These are phyloP conservation scores for Porcisia deanei DNA, from an alignment of 208 protist genomes.

Conservation along the genomic window DNA sequence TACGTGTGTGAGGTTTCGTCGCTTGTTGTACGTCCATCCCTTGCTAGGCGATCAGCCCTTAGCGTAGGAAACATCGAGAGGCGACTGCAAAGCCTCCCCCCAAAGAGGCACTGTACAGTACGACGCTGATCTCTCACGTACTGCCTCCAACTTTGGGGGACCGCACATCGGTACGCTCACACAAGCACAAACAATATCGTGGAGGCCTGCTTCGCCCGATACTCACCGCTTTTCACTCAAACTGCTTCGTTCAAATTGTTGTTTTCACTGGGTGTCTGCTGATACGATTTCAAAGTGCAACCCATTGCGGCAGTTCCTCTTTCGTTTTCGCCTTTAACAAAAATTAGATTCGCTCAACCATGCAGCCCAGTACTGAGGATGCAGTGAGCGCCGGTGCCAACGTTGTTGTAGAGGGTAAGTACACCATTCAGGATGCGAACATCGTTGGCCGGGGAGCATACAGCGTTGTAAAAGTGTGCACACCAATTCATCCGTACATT, in stretches of 20 bases:
- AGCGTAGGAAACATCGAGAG: background rate
- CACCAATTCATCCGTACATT: conserved; percentile 61
- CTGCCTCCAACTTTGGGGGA: background rate
- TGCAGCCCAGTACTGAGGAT: conserved; percentile 15
- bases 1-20: background rate
- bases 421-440: conserved; percentile 73
- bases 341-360: background rate
- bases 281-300: background rate
- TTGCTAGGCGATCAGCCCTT: background rate
- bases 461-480: conserved; percentile 89
- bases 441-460: conserved; percentile 87
- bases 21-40: background rate
- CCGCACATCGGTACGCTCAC: background rate
- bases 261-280: background rate
- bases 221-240: conserved; percentile 12
- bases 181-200: background rate
- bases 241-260: conserved; percentile 2
- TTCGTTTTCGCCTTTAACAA: conserved; percentile 1
- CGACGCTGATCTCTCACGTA: background rate
- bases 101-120: background rate
- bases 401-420: conserved; percentile 74
- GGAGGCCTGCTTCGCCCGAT: background rate
- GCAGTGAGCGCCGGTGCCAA: background rate
- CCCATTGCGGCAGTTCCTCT: background rate
- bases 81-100: background rate